Evolutionary conservation across 2,329 filamentous ascomycete species (phyloP).

Genomic region (Sporothrix inflata): DNA sequence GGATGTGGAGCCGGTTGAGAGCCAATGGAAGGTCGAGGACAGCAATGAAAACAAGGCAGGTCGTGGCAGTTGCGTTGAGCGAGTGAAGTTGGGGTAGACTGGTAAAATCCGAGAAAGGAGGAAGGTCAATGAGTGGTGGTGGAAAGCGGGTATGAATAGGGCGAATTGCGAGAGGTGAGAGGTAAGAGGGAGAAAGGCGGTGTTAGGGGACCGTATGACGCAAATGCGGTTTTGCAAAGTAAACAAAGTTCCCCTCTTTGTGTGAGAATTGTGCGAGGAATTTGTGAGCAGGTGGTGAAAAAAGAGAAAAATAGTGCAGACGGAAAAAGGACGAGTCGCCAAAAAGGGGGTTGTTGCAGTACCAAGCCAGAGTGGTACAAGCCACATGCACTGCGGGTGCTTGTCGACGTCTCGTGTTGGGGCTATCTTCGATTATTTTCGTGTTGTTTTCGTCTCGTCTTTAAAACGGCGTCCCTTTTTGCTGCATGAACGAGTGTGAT

Average conservation of each 20-base stretch:
- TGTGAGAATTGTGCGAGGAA: background rate
- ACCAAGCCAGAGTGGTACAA: slow-evolving; percentile 19
- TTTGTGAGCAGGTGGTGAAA: background rate
- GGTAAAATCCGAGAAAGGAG: background rate
- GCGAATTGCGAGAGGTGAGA: background rate
- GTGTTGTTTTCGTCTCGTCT: slow-evolving; percentile 17
- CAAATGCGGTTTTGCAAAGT: slow-evolving; percentile 22
- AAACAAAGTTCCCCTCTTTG: slow-evolving; percentile 20
- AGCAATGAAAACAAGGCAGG: slow-evolving; percentile 7
- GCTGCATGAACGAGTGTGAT: slow-evolving; percentile 30
- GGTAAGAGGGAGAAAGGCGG: background rate
- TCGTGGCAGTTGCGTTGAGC: background rate
- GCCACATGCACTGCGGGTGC: slow-evolving; percentile 19
- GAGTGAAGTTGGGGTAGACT: background rate
- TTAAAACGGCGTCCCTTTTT: slow-evolving; percentile 14
- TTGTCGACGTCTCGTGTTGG: background rate
- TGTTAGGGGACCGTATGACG: background rate
- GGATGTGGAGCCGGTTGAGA: slow-evolving; percentile 2
- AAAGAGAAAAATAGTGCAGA: background rate
- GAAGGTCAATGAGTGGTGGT: background rate
- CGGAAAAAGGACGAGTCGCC: background rate
- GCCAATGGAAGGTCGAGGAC: slow-evolving; percentile 13
- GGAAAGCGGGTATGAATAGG: background rate
- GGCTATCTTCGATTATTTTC: background rate
- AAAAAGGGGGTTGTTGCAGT: slow-evolving; percentile 15